Conservation (phyloP, 164 flowering plant genomes). For the Nymphaea thermarum region DNA sequence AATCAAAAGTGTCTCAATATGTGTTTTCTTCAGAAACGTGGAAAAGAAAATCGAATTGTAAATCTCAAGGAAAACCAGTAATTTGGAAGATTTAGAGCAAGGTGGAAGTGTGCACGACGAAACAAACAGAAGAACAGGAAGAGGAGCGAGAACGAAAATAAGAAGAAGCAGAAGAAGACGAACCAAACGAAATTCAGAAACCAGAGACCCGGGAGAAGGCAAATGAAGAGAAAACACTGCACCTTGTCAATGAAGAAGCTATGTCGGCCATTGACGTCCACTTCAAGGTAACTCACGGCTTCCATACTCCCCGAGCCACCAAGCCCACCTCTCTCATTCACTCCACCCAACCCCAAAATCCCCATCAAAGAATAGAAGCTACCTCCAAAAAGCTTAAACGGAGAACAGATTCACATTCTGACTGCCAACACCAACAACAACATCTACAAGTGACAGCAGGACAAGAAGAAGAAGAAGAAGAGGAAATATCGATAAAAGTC, state of each 20-base stretch:
- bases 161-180: neutral
- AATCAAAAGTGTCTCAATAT: too few relatives aligned
- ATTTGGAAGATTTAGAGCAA: neutral
- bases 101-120: too few relatives aligned
- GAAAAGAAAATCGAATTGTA: neutral
- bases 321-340: neutral
- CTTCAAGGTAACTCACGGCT: constrained; percentile 26
- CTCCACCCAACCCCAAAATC: neutral
- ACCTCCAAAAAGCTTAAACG: neutral
- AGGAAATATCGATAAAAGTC: neutral
- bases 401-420: neutral
- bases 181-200: neutral
- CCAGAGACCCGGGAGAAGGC: neutral
- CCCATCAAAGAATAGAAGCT: neutral
- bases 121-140: too few relatives aligned
- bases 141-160: neutral
- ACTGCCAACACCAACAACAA: neutral
- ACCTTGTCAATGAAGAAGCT: constrained; percentile 44
- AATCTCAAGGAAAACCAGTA: neutral
- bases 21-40: neutral
- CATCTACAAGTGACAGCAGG: neutral
- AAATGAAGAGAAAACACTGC: neutral
- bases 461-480: neutral
- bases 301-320: constrained; percentile 5
- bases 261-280: constrained; percentile 46